A percentile compares a stretch with the other conserved stretches of the same genome.
phyloP scores from a whole-genome alignment of 495 filamentous ascomycete genomes.

The Lophiotrema nucula region DNA sequence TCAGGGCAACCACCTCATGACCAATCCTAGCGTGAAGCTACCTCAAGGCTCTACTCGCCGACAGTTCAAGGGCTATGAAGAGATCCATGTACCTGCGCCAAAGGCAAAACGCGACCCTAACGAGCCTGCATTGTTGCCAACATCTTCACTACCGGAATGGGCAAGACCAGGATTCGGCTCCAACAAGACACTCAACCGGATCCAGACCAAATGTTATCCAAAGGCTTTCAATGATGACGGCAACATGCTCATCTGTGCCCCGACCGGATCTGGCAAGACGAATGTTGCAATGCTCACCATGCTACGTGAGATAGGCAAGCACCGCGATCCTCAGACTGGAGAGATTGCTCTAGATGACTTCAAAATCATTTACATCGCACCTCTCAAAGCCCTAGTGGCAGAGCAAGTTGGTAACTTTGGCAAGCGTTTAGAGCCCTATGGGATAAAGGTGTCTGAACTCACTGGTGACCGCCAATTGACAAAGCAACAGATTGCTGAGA shows the following conservation, averaged over 20 bases:
- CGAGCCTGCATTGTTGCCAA: conserved; percentile 73
- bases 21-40: conserved; percentile 91
- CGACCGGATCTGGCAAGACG: conserved; percentile 96
- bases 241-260: conserved; percentile 96
- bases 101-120: conserved; percentile 77
- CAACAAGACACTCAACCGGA: conserved; percentile 81
- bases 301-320: conserved; percentile 92
- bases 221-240: conserved; percentile 91
- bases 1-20: conserved; percentile 98
- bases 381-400: conserved; percentile 90
- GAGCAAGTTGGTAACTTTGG: conserved; percentile 98
- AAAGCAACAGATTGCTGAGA: conserved; percentile 97
- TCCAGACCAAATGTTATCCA: conserved; percentile 90
- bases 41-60: conserved; percentile 93
- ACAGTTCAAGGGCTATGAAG: conserved; percentile 96
- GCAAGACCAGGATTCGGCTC: conserved; percentile 80
- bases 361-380: conserved; percentile 95
- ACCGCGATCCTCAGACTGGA: conserved; percentile 79
- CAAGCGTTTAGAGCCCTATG: conserved; percentile 82
- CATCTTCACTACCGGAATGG: conserved; percentile 90
- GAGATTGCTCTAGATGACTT: conserved; percentile 93
- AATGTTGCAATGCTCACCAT: conserved; percentile 99
- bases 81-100: conserved; percentile 92
- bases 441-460: conserved; percentile 87
- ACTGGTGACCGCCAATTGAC: conserved; percentile 98